A percentile compares a stretch with the other conserved stretches of the same genome.
These are phyloP conservation scores for Eucalyptus marginata DNA, from an alignment of 345 rosid genomes.

Conservation along the genomic window DNA sequence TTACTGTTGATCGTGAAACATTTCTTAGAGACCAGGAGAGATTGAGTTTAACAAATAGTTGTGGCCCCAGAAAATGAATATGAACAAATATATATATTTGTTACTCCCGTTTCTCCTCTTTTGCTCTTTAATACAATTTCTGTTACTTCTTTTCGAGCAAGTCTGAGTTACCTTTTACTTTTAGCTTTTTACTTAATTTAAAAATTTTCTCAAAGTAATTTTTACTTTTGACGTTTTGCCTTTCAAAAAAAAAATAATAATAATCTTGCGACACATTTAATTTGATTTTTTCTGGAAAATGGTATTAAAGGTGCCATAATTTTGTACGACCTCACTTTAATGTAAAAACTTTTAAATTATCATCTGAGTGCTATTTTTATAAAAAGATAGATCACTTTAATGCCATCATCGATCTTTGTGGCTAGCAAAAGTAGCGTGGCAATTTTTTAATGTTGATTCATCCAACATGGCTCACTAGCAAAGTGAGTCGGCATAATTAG, in stretches of 20 bases:
- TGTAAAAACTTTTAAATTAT: background rate
- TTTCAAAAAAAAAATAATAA: rapidly evolving
- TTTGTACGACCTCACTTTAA: background rate
- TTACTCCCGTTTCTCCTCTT: no score
- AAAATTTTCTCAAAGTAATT: no score
- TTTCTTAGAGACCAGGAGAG: background rate
- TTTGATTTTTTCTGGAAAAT: background rate
- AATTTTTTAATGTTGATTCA: background rate
- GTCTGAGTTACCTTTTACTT: no score
- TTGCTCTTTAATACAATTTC: no score
- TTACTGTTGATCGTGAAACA: background rate
- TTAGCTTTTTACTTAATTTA: no score
- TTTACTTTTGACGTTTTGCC: rapidly evolving
- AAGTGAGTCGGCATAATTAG: background rate
- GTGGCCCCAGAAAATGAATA: background rate
- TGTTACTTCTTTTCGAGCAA: no score
- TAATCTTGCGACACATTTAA: background rate
- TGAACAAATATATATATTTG: no score
- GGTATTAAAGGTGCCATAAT: background rate
- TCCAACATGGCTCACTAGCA: background rate
- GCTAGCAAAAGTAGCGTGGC: background rate
- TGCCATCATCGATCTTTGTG: rapidly evolving
- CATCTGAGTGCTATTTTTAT: background rate
- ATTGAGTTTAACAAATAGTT: no score
- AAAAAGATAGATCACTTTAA: background rate